Conservation (phyloP, 768 basidiomycete genomes). For the Tulasnella sp. region DNA sequence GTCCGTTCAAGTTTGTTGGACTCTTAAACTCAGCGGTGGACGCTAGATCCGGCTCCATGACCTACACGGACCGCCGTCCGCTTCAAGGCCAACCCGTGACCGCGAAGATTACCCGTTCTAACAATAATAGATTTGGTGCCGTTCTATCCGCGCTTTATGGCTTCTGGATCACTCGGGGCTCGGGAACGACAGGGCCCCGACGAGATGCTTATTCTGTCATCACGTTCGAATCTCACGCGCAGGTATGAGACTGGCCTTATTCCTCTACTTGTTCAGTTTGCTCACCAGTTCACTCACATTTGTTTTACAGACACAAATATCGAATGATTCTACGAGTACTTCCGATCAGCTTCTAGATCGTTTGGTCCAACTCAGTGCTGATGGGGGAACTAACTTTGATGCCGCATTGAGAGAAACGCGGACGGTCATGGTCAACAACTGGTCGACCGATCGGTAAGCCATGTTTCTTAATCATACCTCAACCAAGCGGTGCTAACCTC, state of each 20-base stretch:
- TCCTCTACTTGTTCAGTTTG: neutral
- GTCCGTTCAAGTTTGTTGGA: neutral
- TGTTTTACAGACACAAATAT: conserved; percentile 31
- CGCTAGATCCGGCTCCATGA: conserved; percentile 58
- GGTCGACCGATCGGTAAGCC: conserved; percentile 50
- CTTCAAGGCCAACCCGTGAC: conserved; percentile 44
- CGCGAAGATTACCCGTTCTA: conserved; percentile 37
- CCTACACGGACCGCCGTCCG: conserved; percentile 41
- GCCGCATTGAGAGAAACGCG: conserved; percentile 41
- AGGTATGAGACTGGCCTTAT: neutral
- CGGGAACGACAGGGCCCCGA: conserved; percentile 38
- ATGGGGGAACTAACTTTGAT: conserved; percentile 46
- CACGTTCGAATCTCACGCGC: conserved; percentile 39
- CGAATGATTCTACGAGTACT: conserved; percentile 47
- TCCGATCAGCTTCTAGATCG: conserved; percentile 45
- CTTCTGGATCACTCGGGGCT: conserved; percentile 54
- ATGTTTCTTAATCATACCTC: neutral
- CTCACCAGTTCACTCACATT: neutral
- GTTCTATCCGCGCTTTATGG: conserved; percentile 53
- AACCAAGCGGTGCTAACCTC: neutral
- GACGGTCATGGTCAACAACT: conserved; percentile 43
- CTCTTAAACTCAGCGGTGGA: conserved; percentile 30
- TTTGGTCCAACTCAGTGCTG: conserved; percentile 37
- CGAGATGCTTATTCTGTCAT: conserved; percentile 56
- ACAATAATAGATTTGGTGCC: conserved; percentile 54